phyloP scores from a whole-genome alignment of 169 alveolate species.

The Plasmodium cynomolgi region DNA sequence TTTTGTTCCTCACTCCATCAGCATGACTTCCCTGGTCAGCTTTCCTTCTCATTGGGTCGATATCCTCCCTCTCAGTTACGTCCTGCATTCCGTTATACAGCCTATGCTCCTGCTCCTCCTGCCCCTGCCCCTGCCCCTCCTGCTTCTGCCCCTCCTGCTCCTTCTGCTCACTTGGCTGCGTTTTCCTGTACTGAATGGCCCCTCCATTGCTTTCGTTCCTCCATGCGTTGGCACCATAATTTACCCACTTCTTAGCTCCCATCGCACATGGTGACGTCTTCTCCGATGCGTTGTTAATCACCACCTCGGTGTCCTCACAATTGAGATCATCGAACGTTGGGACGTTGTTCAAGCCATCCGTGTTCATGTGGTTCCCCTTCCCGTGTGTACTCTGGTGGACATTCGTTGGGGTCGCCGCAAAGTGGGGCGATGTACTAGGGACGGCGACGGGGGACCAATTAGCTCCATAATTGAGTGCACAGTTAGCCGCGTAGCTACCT shows the following conservation, averaged over 20 bases:
- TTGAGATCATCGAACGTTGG: not conserved
- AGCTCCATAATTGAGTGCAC: not conserved
- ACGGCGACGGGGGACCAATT: not conserved
- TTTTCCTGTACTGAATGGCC: too few species aligned
- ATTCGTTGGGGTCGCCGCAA: not conserved
- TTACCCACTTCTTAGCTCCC: not conserved
- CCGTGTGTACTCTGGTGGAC: not conserved
- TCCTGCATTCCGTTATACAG: not conserved
- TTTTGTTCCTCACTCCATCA: not conserved
- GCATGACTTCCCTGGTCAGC: not conserved
- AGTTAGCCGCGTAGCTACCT: not conserved
- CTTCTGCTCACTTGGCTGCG: not conserved
- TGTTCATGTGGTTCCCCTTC: not conserved
- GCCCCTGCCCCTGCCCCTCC: not conserved
- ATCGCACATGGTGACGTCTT: not conserved
- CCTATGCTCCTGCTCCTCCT: not conserved
- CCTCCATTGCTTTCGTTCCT: not conserved
- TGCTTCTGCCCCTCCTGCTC: too few species aligned
- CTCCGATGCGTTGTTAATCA: not conserved
- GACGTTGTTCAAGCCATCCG: not conserved
- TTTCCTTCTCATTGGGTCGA: not conserved
- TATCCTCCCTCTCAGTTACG: not conserved
- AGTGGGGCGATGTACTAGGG: not conserved
- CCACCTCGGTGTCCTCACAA: not conserved
- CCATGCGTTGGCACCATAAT: not conserved